These are phyloP conservation scores for Tricharina praecox DNA, from an alignment of 495 filamentous ascomycete genomes.

Conservation along the genomic window DNA sequence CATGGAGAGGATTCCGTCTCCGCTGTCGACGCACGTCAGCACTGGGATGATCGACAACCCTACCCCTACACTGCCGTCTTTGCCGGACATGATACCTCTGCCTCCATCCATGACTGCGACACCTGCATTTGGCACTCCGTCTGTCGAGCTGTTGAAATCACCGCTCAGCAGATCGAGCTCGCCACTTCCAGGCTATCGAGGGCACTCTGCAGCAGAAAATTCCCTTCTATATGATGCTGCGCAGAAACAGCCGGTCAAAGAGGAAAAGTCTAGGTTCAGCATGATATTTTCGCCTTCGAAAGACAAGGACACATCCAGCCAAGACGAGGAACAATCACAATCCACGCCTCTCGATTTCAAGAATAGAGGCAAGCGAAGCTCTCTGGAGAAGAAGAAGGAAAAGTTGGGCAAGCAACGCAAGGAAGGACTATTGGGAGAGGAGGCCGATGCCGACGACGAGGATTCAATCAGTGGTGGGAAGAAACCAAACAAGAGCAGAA, in stretches of 20 bases:
- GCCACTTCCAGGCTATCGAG: constrained; percentile 4
- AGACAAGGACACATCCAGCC: background rate
- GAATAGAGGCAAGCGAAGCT: constrained; percentile 19
- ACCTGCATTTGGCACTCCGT: constrained; percentile 15
- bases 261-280: background rate
- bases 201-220: constrained; percentile 8
- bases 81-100: constrained; percentile 18
- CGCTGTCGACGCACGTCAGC: constrained; percentile 22
- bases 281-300: constrained; percentile 2
- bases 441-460: constrained; percentile 27
- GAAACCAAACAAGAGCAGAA: constrained; percentile 24
- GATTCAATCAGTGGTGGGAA: constrained; percentile 19
- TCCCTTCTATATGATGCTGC: constrained; percentile 12
- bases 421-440: constrained; percentile 17
- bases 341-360: constrained; percentile 15
- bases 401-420: constrained; percentile 13
- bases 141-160: constrained; percentile 15
- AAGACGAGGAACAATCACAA: background rate
- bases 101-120: constrained; percentile 20
- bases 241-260: background rate
- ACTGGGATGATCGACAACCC: constrained; percentile 16
- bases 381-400: constrained; percentile 25
- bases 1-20: constrained; percentile 24
- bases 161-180: constrained; percentile 7
- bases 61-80: constrained; percentile 11